Conservation (phyloP, 169 alveolate species). For the Eimeria mitis region DNA sequence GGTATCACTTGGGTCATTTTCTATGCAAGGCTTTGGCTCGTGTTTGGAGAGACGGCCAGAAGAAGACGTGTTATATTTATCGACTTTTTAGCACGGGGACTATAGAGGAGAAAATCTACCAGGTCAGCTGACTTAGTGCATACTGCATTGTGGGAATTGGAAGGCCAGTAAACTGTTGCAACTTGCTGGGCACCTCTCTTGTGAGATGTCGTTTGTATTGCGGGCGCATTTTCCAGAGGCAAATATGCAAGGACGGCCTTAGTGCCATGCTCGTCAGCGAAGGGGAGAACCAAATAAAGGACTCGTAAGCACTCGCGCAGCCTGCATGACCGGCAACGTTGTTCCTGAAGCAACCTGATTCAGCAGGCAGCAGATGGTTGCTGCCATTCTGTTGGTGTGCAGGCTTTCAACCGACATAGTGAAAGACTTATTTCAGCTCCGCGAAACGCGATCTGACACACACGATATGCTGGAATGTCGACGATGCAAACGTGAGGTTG, state of each 20-base stretch:
- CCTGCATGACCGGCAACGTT: neutral
- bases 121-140: conserved; percentile 69
- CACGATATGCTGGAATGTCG: conserved; percentile 88
- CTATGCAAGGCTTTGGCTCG: conserved; percentile 96
- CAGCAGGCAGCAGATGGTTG: neutral
- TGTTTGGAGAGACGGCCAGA: conserved; percentile 99
- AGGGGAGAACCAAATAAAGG: conserved; percentile 85
- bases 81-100: conserved; percentile 98
- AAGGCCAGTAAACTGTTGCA: neutral
- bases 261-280: conserved; percentile 88
- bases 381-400: neutral
- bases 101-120: conserved; percentile 98
- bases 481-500: conserved; percentile 80
- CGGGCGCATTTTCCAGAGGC: conserved; percentile 87
- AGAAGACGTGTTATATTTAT: conserved; percentile 97
- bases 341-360: neutral
- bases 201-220: neutral
- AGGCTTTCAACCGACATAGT: conserved; percentile 86
- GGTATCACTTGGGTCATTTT: neutral
- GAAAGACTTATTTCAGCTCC: conserved; percentile 85
- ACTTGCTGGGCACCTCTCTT: neutral
- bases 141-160: conserved; percentile 38
- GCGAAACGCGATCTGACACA: conserved; percentile 86
- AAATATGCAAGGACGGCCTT: conserved; percentile 88
- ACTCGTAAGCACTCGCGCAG: conserved; percentile 70